Base-by-base conservation (phyloP, 306 rosid genomes). In the Acmispon strigosus region DNA sequence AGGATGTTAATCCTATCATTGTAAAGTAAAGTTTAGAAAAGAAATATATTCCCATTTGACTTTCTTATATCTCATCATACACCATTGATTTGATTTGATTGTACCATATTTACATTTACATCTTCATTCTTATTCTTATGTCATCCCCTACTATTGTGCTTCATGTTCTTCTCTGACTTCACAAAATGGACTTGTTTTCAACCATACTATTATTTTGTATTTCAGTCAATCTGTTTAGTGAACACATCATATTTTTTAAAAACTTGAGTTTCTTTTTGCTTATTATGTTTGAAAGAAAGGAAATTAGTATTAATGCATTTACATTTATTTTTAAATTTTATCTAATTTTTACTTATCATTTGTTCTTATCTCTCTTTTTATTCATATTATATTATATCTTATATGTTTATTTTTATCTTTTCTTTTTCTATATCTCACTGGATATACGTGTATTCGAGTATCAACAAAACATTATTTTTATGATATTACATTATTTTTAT, bases 1-100 rank as follows among this genome's bases (percentile, higher is more conserved):
- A 72, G 96, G 75, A 93, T 88, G 97, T 85, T 90, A 87, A 88
- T 93, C 86, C 84, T 88, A 88, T 93, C 89, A 84, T 68, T 76
- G 88, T 81, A 92, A 88, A 86, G 88, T 81, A 92, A 88, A 86
- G 96, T 86, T 84, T 68, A 78, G 37, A 72, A 88, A 86, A 85
- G 80, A 78, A 74, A 78, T n/a, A 79, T 78, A 82, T 78, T 83
- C 88, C 81, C 86, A 83, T 88, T 90, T 92, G 98, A 92, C 98
- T 92, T 88, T 86, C 36, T 62, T 77, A 75, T 68, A 69, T 52
- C 81, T 82, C 91, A 88, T 88, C 94, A 88, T 90, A 59, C 76
- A 61, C 88, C 86, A 72, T 86, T 90, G 70, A 87, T 86, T 90
- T 63, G n/a, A n/a, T n/a, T n/a, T n/a, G n/a, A 87, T 87, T 86